A percentile compares a stretch with the other conserved stretches of the same genome.
These are phyloP conservation scores for Fusarium sp. DNA, from an alignment of 2,329 filamentous ascomycete genomes.

Conservation along the genomic window DNA sequence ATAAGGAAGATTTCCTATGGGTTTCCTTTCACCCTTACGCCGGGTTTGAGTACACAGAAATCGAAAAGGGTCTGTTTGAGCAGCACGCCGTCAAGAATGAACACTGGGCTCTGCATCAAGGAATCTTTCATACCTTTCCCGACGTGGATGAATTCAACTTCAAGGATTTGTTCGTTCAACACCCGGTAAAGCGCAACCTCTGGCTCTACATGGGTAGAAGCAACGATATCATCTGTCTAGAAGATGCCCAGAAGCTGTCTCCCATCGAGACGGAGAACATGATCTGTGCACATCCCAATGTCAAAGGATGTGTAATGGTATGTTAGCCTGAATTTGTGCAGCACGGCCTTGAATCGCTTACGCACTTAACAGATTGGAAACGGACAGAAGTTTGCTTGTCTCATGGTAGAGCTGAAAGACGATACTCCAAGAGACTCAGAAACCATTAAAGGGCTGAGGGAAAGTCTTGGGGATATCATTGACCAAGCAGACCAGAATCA, in stretches of 20 bases:
- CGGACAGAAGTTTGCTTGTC: neutral
- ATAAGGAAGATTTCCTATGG: neutral
- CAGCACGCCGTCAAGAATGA: neutral
- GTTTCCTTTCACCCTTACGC: neutral
- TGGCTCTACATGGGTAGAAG: neutral
- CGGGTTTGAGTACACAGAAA: neutral
- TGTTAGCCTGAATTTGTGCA: accelerated
- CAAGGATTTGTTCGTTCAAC: neutral
- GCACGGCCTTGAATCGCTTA: accelerated
- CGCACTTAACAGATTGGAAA: accelerated
- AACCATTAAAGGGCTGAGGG: accelerated
- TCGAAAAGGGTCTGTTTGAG: neutral
- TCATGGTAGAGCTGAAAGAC: neutral
- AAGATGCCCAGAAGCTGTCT: neutral
- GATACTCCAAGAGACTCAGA: accelerated
- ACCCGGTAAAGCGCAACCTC: neutral
- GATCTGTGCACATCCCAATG: neutral
- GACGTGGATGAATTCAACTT: neutral
- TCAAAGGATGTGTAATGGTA: neutral
- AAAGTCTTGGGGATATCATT: neutral
- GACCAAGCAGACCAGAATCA: neutral
- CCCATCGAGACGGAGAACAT: neutral
- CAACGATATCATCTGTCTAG: neutral
- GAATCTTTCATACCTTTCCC: neutral
- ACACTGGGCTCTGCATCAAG: neutral